Conservation (phyloP, 345 rosid species). For the Carallia pectinifolia region DNA sequence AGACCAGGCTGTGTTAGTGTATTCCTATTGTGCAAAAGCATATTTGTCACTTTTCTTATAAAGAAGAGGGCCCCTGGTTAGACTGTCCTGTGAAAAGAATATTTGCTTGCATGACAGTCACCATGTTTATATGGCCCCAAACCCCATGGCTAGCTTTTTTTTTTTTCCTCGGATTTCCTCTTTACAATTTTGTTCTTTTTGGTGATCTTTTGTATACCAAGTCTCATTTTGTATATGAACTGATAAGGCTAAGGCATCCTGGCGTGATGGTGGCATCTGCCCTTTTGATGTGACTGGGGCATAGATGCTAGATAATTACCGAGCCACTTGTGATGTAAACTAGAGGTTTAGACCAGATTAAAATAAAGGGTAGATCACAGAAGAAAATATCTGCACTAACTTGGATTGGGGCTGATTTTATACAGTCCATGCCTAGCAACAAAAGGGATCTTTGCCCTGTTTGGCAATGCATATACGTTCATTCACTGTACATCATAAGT, state of each 20-base stretch:
- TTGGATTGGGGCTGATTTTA: background rate
- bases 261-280: background rate
- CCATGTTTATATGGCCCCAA: background rate
- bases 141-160: background rate
- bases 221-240: background rate
- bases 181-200: background rate
- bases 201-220: no score
- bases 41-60: background rate
- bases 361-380: no score
- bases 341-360: no score
- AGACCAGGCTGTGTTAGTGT: no score
- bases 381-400: background rate
- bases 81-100: background rate
- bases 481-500: background rate
- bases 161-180: background rate
- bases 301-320: background rate
- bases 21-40: background rate
- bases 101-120: background rate
- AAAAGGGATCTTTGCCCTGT: background rate
- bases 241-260: background rate
- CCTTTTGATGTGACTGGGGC: background rate
- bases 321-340: no score
- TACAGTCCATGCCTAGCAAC: background rate
- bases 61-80: background rate
- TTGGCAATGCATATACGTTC: background rate